Conservation (phyloP, 148 eudicot genomes). For the Fagopyrum esculentum region DNA sequence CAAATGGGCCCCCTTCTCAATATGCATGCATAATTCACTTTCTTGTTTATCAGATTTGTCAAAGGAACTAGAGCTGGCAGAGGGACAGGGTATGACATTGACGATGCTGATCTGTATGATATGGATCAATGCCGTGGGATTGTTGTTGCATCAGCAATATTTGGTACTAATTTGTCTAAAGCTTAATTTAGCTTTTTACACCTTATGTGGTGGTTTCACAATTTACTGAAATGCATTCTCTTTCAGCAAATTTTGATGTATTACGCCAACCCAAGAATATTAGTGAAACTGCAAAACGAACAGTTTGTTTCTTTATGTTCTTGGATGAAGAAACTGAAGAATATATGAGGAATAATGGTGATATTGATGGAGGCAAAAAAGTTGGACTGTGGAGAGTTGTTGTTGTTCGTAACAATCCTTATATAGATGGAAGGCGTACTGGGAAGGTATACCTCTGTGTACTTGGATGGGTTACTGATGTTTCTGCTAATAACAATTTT, state of each 20-base stretch:
- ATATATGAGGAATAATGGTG: constrained; percentile 57
- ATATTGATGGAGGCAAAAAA: constrained; percentile 43
- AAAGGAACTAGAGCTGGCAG: constrained; percentile 79
- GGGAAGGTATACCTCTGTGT: constrained; percentile 57
- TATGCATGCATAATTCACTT: neutral
- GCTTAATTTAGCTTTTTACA: neutral
- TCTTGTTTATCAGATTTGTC: constrained; percentile 46
- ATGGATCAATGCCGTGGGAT: constrained; percentile 76
- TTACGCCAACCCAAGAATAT: constrained; percentile 80
- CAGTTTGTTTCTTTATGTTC: constrained; percentile 86
- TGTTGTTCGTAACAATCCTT: constrained; percentile 77
- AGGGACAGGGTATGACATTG: constrained; percentile 81
- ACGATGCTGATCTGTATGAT: constrained; percentile 69
- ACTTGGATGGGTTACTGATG: neutral
- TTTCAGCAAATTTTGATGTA: constrained; percentile 73
- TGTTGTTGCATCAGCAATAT: constrained; percentile 90
- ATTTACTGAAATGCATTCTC: neutral
- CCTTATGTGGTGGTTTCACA: neutral
- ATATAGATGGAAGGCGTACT: constrained; percentile 79
- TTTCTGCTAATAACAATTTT: neutral
- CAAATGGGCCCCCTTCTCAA: neutral
- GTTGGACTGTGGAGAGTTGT: constrained; percentile 82
- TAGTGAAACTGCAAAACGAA: constrained; percentile 62
- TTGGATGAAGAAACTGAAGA: constrained; percentile 79
- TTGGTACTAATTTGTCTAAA: constrained; percentile 41